Percentiles rank a stretch among this genome's conserved stretches.
These are phyloP conservation scores for Boletus edulis DNA, from an alignment of 768 basidiomycete genomes.

Conservation along the genomic window DNA sequence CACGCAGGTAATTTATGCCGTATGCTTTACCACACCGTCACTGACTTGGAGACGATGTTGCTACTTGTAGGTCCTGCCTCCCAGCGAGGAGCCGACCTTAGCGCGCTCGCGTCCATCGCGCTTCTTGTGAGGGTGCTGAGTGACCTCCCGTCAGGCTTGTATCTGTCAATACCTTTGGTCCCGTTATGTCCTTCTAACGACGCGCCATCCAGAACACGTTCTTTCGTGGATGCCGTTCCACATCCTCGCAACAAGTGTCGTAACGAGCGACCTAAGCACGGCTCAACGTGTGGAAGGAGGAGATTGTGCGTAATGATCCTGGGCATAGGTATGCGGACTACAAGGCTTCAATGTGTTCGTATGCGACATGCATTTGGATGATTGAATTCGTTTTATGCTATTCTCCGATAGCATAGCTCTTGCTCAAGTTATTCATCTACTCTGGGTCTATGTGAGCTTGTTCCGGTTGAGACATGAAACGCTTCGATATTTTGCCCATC, in stretches of 20 bases:
- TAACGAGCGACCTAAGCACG: constrained; percentile 73
- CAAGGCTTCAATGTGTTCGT: constrained; percentile 5
- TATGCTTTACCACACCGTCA: constrained; percentile 8
- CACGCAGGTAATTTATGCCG: constrained; percentile 31
- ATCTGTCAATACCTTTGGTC: background rate
- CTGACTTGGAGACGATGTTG: constrained; percentile 10
- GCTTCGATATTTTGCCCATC: background rate
- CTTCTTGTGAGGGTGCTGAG: constrained; percentile 63
- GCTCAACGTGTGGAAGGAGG: constrained; percentile 63
- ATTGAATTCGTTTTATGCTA: background rate
- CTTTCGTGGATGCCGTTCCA: constrained; percentile 52
- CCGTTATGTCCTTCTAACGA: constrained; percentile 8
- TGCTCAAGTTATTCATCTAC: no score
- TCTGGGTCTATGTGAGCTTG: background rate
- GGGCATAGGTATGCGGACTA: constrained; percentile 12
- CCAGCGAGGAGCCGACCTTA: constrained; percentile 46
- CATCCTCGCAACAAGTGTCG: constrained; percentile 72
- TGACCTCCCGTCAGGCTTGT: constrained; percentile 52
- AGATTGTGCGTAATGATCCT: constrained; percentile 18
- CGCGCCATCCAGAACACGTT: constrained; percentile 22
- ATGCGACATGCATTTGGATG: constrained; percentile 15
- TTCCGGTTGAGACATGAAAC: background rate
- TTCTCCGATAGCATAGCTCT: background rate
- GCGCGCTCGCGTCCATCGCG: constrained; percentile 70
- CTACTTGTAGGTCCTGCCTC: constrained; percentile 33